Conservation (phyloP, 176 grass and related monocot genomes). For the Paspalum notatum region DNA sequence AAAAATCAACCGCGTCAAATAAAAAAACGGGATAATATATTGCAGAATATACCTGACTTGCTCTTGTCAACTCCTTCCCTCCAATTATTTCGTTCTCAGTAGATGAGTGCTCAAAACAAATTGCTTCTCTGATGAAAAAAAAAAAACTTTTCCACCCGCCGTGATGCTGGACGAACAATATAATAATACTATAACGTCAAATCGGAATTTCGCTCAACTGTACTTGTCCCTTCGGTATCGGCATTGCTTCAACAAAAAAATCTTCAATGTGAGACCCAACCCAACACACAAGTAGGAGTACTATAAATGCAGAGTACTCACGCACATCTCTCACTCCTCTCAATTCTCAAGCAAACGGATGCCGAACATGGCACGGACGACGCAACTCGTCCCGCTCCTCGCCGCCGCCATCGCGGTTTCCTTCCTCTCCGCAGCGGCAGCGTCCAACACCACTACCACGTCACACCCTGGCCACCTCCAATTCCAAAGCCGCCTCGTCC, state of each 20-base stretch:
- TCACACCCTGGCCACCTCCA: slow-evolving; percentile 15
- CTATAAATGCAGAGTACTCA: slow-evolving; percentile 24
- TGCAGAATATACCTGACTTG: not conserved
- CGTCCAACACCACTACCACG: slow-evolving; percentile 38
- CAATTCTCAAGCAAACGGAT: not conserved
- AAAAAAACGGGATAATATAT: too few relatives aligned
- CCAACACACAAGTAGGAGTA: not conserved
- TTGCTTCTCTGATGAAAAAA: not conserved
- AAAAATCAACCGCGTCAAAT: too few relatives aligned
- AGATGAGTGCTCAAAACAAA: not conserved
- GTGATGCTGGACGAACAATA: too few relatives aligned
- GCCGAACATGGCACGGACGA: too few relatives aligned
- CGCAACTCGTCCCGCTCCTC: slow-evolving; percentile 34
- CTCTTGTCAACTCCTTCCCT: not conserved
- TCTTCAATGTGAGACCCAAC: not conserved
- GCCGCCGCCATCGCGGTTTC: slow-evolving; percentile 32
- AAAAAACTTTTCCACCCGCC: not conserved
- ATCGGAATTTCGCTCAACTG: too few relatives aligned
- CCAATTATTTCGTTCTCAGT: not conserved
- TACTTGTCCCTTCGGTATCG: too few relatives aligned
- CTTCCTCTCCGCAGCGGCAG: slow-evolving; percentile 25
- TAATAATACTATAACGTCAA: too few relatives aligned
- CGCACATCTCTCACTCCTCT: not conserved
- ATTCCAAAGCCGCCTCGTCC: slow-evolving; percentile 36
- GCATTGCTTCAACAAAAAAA: too few relatives aligned